Evolutionary conservation across 2,329 filamentous ascomycete genomes (phyloP), one percentile per base, ranked within the genome.

Genomic region (Ceratocystis colombiana): DNA sequence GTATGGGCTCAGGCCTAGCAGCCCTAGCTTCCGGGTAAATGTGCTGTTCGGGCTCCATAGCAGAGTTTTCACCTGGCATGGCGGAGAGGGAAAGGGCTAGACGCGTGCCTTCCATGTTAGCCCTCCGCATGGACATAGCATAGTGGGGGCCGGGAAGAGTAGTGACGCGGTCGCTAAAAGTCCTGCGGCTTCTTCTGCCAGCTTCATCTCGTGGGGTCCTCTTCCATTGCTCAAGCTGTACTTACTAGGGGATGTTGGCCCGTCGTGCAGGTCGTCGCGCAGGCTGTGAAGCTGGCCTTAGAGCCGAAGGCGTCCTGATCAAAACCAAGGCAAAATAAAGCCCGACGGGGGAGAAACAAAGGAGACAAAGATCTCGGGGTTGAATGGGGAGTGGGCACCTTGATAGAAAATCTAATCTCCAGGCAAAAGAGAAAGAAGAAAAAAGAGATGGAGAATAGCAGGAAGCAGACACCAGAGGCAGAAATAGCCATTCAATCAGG

Each of bases 101-200:
- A 22, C 25, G 53, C 25, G 53, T 57, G 53, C 53, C 53, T 57
- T 57, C 53, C 28, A 30, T 57, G 28, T 57, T 57, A 57, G 53
- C 17, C 28, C 28, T 53, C n/a, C 12, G 17, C 15, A 17, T 30
- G 53, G 10, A 17, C 53, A 8, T 15, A 17, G 3, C 15, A n/a
- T 30, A 57, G 53, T n/a, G 28, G 53, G 17, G 53, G 30, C 5
- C 2, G 20, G 46, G 17, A n/a, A n/a, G 6, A 8, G 17, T 7
- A 48, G 3, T 48, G 46, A 48, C 46, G 46, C 46, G n/a, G 46
- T 17, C n/a, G 46, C 46, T 50, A 20, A n/a, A n/a, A 25, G 3
- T 8, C 46, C n/a, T 3, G 46, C 10, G 22, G 22, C 46, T 25
- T 20, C 20, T 20, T 25, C 17, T 17, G 8, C 46, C n/a, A 8